Percentiles rank a stretch among this genome's conserved stretches.
These are phyloP conservation scores for Bauhinia variegata DNA, from an alignment of 306 rosid genomes.

Conservation along the genomic window DNA sequence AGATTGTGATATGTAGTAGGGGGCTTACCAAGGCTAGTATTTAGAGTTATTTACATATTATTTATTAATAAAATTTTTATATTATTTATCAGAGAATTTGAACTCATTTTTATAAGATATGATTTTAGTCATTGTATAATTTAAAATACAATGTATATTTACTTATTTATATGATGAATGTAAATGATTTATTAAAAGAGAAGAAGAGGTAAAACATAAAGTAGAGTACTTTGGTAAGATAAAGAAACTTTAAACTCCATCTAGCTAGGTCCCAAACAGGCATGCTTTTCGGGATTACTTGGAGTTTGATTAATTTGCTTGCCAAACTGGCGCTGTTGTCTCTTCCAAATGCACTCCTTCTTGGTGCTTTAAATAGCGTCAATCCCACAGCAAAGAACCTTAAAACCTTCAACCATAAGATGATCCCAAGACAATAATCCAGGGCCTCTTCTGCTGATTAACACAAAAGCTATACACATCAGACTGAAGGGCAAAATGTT, in stretches of 20 bases:
- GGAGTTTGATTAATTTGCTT: background rate
- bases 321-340: slow-evolving; percentile 9
- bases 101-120: too few relatives aligned
- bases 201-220: background rate
- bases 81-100: too few relatives aligned
- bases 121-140: too few relatives aligned
- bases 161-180: too few relatives aligned
- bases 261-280: slow-evolving; percentile 9
- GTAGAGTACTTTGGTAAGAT: background rate
- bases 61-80: too few relatives aligned
- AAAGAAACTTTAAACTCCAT: background rate
- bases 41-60: too few relatives aligned
- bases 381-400: slow-evolving; percentile 5
- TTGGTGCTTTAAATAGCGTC: background rate
- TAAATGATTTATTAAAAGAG: background rate
- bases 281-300: background rate
- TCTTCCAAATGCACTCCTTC: background rate
- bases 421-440: background rate
- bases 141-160: too few relatives aligned
- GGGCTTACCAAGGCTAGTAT: too few relatives aligned
- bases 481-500: too few relatives aligned
- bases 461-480: background rate
- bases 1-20: too few relatives aligned
- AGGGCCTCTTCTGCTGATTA: background rate
- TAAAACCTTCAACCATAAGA: background rate